Evolutionary conservation across 1,284 basidiomycete genomes (phyloP).

Genomic region (Ganoderma resinaceum): DNA sequence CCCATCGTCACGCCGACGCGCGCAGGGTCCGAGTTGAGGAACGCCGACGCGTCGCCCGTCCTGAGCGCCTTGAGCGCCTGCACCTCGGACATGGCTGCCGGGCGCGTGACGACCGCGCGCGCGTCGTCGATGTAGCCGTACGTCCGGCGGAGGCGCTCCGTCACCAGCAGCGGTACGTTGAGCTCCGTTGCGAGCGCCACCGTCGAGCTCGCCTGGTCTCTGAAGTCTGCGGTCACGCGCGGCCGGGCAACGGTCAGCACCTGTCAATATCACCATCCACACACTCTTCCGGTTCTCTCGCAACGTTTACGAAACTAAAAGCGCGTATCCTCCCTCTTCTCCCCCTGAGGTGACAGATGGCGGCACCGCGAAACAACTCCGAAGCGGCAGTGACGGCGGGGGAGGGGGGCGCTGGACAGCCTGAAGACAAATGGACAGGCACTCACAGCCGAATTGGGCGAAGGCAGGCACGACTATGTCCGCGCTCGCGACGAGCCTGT

Average conservation of each 20-base stretch:
- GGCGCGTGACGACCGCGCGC: conserved; percentile 44
- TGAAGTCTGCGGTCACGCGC: conserved; percentile 34
- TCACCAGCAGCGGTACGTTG: conserved; percentile 46
- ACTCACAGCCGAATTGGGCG: conserved; percentile 34
- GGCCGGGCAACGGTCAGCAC: background rate
- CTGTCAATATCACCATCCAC: too few relatives aligned
- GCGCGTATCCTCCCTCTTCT: background rate
- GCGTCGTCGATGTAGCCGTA: conserved; percentile 47
- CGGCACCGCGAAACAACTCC: background rate
- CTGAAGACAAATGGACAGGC: background rate
- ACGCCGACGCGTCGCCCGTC: conserved; percentile 31
- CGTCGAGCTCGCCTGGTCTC: conserved; percentile 47
- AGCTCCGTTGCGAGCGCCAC: conserved; percentile 46
- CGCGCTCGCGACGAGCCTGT: conserved; percentile 42
- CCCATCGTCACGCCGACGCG: conserved; percentile 24
- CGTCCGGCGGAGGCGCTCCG: conserved; percentile 41
- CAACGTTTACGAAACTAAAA: background rate
- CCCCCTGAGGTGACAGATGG: background rate
- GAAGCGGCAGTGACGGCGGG: background rate
- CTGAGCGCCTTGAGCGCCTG: conserved; percentile 44
- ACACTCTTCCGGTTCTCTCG: background rate
- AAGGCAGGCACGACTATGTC: conserved; percentile 49
- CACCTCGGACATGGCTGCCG: conserved; percentile 46
- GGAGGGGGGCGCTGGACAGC: background rate
- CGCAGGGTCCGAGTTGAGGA: conserved; percentile 29